phyloP scores from a whole-genome alignment of 805 yeast genomes.

The Zygoascus bituminiphila region DNA sequence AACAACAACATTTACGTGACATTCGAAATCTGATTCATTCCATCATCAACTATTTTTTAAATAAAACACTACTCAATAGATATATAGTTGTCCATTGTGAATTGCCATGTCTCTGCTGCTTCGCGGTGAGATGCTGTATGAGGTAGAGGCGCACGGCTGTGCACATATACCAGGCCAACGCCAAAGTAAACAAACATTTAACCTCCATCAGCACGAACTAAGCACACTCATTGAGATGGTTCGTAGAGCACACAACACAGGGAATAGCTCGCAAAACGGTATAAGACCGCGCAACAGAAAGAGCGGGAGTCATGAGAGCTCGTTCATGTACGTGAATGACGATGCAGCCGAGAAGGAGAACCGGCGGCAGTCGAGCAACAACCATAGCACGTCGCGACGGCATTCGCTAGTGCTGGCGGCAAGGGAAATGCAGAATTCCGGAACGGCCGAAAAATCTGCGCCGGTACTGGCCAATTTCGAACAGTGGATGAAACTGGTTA shows the following conservation, averaged over 20 bases:
- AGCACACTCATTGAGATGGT: background rate
- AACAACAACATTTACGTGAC: no score
- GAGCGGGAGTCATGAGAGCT: slow-evolving; percentile 1
- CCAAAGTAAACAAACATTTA: background rate
- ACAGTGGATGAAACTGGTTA: slow-evolving; percentile 74
- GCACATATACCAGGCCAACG: background rate
- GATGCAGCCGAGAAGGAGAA: slow-evolving; percentile 22
- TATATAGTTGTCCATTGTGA: no score
- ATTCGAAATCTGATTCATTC: no score
- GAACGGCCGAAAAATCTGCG: slow-evolving; percentile 5
- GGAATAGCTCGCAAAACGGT: background rate
- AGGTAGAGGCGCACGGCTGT: background rate
- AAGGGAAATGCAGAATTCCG: slow-evolving; percentile 5
- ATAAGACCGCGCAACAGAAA: background rate
- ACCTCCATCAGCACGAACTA: background rate
- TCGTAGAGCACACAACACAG: background rate
- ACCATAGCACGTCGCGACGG: slow-evolving; percentile 2
- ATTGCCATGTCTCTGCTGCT: no score
- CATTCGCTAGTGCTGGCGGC: slow-evolving; percentile 16
- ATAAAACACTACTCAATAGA: no score
- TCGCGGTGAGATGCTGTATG: no score
- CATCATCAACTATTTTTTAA: no score
- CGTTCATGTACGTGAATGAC: slow-evolving; percentile 19
- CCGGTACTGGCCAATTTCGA: slow-evolving; percentile 44
- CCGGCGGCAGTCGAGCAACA: slow-evolving; percentile 14